These are phyloP conservation scores for Apophysomyces sp. DNA, from an alignment of 371 early-diverging fungal species.

Conservation along the genomic window DNA sequence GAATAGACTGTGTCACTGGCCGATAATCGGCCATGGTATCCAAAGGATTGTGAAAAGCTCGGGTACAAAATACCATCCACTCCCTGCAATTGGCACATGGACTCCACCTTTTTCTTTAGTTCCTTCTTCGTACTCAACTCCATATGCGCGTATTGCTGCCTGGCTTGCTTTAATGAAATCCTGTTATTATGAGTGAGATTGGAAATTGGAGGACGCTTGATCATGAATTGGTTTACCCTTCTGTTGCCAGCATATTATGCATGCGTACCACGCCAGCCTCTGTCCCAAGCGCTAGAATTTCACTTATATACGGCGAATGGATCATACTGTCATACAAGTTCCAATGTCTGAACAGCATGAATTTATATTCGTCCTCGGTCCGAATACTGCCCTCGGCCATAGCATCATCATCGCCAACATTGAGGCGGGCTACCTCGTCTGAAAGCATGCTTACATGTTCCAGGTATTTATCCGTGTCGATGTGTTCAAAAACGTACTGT, in stretches of 20 bases:
- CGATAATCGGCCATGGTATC: constrained; percentile 70
- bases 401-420: constrained; percentile 17
- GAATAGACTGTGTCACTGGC: constrained; percentile 86
- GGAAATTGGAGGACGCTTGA: no score
- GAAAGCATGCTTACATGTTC: constrained; percentile 50
- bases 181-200: no score
- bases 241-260: constrained; percentile 80
- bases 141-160: constrained; percentile 80
- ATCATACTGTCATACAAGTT: constrained; percentile 84
- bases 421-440: constrained; percentile 60
- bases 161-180: constrained; percentile 66
- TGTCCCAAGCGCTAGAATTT: constrained; percentile 85
- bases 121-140: constrained; percentile 70
- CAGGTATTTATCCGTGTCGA: constrained; percentile 57
- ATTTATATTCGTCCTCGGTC: constrained; percentile 70
- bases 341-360: constrained; percentile 92
- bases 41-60: constrained; percentile 80
- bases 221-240: constrained; percentile 60
- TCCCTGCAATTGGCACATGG: constrained; percentile 77
- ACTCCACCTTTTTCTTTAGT: constrained; percentile 63
- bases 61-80: constrained; percentile 74
- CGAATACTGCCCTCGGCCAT: constrained; percentile 19
- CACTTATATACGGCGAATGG: constrained; percentile 82
- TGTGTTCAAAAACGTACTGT: constrained; percentile 67
- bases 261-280: constrained; percentile 77